Evolutionary conservation across 1,284 basidiomycete genomes (phyloP).

Genomic region (Polyporus tsugae): DNA sequence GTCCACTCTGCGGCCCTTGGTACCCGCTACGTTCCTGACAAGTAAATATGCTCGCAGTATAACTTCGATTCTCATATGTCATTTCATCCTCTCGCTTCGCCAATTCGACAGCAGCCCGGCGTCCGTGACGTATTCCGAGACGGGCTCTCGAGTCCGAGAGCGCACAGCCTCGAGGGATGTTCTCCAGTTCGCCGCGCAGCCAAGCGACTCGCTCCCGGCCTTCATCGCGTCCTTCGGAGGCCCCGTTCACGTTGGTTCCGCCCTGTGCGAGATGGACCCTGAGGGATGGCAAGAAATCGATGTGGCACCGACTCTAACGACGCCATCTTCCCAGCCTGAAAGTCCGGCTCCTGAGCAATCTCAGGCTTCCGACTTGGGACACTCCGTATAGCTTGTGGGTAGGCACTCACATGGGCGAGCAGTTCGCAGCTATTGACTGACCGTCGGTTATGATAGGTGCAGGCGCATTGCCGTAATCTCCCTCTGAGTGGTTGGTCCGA

Average conservation of each 20-base stretch:
- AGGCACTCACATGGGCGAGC: constrained; percentile 10
- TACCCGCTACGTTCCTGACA: not conserved
- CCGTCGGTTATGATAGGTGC: no score
- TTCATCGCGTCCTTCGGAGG: not conserved
- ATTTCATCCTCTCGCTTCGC: not conserved
- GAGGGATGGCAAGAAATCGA: not conserved
- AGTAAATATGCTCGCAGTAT: not conserved
- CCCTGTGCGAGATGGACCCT: not conserved
- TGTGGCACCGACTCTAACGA: no score
- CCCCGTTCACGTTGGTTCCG: not conserved
- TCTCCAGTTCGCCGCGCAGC: not conserved
- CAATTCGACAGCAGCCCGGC: not conserved
- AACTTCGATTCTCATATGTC: not conserved
- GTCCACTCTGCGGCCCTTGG: not conserved
- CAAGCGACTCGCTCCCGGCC: not conserved
- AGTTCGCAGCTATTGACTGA: no score
- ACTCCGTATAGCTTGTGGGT: no score
- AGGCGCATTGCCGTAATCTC: no score
- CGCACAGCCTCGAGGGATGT: not conserved
- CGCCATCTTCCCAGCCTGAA: no score
- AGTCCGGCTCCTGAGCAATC: no score
- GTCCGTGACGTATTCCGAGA: not conserved
- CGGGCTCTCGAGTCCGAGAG: not conserved
- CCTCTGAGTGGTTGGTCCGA: no score
- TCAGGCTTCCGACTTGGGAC: no score